Evolutionary conservation across 1,284 basidiomycete species (phyloP).

Genomic region (Tilletia walkeri): DNA sequence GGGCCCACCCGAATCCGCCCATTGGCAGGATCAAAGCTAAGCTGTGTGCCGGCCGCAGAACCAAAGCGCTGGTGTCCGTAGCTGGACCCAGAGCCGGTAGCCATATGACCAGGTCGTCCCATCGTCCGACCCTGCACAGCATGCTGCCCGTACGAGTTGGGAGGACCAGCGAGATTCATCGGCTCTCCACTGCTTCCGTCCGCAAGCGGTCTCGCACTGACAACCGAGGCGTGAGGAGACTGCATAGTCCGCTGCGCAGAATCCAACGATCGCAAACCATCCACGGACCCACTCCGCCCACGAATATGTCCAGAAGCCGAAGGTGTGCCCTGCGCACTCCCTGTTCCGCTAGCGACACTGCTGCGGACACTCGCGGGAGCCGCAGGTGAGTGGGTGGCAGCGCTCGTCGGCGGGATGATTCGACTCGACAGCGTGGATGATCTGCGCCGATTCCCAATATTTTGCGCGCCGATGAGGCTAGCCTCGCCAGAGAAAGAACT

Average conservation of each 20-base stretch:
- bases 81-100: slow-evolving; percentile 1
- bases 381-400: not conserved
- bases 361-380: not conserved
- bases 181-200: not conserved
- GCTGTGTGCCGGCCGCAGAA: slow-evolving; percentile 9
- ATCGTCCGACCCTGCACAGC: not conserved
- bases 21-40: slow-evolving; percentile 15
- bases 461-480: not conserved
- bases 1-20: slow-evolving; percentile 1
- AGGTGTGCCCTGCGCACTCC: not conserved
- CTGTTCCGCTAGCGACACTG: not conserved
- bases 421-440: not conserved
- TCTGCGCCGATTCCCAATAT: slow-evolving; percentile 2
- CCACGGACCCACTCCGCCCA: not conserved
- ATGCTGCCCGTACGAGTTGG: not conserved
- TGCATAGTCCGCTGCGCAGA: too few species aligned
- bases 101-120: slow-evolving; percentile 3
- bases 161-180: not conserved
- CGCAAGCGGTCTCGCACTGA: too few species aligned
- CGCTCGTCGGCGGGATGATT: not conserved
- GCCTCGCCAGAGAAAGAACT: slow-evolving; percentile 12
- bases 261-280: not conserved
- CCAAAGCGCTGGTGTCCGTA: slow-evolving; percentile 3
- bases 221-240: too few species aligned
- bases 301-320: not conserved